Base-by-base conservation (phyloP, 768 basidiomycete species). In the Pseudohyphozyma bogoriensis region DNA sequence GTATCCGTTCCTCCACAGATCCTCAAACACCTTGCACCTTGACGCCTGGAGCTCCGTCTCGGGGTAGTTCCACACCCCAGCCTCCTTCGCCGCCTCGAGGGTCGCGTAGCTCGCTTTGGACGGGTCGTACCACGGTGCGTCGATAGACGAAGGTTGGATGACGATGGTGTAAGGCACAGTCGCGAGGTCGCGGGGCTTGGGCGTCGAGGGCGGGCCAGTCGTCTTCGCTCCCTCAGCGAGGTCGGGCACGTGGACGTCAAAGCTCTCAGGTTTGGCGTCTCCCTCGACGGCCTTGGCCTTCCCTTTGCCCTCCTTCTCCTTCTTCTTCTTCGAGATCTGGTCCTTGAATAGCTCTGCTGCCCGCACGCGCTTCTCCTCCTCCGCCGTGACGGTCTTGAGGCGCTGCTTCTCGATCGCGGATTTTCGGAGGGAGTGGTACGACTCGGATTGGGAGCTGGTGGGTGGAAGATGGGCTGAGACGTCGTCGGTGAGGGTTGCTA, bases 401-500 rank as follows among this genome's bases (percentile, higher is more conserved):
- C 37, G 65, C 22, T 70, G 68, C 5, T 71, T 66, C 44, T 76
- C 70, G 9, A 87, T 74, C 39, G 83, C 78, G 0, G 74, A 66
- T 1, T 73, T 33, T 6, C 66, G 60, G 11, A 49, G 51, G 11
- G 51, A 11, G 35, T 37, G 37, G 45, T 61, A 69, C 3, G 42
- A 51, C 1, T 47, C 16, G 0, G 69, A 68, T 35, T 76, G 72
- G 11, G 16, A 46, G 40, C 42, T 69, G 28, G 63, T 67, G 8
- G 59, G 61, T 0, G 51, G 60, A 67, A 32, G 75, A 68, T 77
- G 72, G 83, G 83, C 82, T 15, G 64, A 73, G 22, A 76, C 76
- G 64, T 95, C 86, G 70, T 91, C 83, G 26, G 93, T 76, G 11
- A 97, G 76, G 29, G 84, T 78, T 5, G 87, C 90, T 18, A 85